A percentile compares a stretch with the other conserved stretches of the same genome.
phyloP scores from a whole-genome alignment of 2,329 filamentous ascomycete species.

The Cladosporium sp. region DNA sequence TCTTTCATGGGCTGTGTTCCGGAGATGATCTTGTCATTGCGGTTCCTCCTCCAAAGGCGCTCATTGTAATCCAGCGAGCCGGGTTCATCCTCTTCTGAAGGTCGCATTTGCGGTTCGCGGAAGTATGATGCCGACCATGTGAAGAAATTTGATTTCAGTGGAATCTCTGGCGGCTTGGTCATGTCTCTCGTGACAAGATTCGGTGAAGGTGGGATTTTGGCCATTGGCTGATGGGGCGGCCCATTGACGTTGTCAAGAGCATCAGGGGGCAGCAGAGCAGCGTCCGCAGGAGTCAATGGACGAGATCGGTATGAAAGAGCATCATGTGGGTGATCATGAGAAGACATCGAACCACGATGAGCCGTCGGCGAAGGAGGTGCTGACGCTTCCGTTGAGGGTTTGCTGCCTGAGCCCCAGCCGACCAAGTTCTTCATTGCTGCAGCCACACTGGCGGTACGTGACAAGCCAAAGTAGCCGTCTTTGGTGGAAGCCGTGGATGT shows the following conservation, averaged over 20 bases:
- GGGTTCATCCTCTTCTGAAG: conserved; percentile 91
- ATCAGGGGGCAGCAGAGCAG: conserved; percentile 58
- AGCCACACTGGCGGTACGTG: conserved; percentile 61
- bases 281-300: conserved; percentile 30
- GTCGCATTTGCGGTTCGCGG: conserved; percentile 96
- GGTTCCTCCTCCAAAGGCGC: conserved; percentile 83
- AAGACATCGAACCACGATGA: conserved; percentile 22
- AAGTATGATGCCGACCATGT: conserved; percentile 98
- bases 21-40: conserved; percentile 87
- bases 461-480: conserved; percentile 60
- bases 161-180: conserved; percentile 59
- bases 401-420: conserved; percentile 30
- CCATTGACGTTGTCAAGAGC: conserved; percentile 58
- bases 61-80: conserved; percentile 96
- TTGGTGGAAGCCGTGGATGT: conserved; percentile 45
- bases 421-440: conserved; percentile 61
- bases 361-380: conserved; percentile 24
- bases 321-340: conserved; percentile 14
- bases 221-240: conserved; percentile 61
- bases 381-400: conserved; percentile 21
- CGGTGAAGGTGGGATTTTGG: conserved; percentile 74
- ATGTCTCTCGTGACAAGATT: conserved; percentile 63
- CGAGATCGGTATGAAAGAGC: conserved; percentile 40
- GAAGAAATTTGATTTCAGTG: conserved; percentile 77
- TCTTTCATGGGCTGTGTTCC: conserved; percentile 94